Evolutionary conservation across 768 basidiomycete species (phyloP).

Genomic region (Suillus spraguei): DNA sequence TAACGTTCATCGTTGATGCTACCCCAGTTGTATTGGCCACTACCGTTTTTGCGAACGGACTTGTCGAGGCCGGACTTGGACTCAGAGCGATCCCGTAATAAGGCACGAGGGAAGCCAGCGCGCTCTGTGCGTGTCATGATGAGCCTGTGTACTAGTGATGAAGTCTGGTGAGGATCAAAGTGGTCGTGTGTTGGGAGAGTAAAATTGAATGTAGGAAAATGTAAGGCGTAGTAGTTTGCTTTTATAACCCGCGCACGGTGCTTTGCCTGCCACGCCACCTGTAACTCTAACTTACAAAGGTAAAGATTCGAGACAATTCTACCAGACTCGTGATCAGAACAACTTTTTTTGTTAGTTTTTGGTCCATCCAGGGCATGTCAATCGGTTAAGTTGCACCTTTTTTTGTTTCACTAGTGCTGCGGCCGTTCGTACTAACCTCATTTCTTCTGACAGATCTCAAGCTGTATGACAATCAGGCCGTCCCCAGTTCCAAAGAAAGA

Average conservation of each 20-base stretch:
- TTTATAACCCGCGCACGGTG: constrained; percentile 21
- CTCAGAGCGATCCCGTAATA: constrained; percentile 77
- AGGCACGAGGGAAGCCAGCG: constrained; percentile 68
- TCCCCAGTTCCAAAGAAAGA: background rate
- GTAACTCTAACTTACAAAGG: constrained; percentile 5
- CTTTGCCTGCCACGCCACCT: constrained; percentile 12
- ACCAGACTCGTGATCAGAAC: constrained; percentile 13
- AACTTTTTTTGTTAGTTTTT: constrained; percentile 2
- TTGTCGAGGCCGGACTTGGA: constrained; percentile 76
- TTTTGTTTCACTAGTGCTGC: constrained; percentile 5
- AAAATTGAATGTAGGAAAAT: constrained; percentile 2
- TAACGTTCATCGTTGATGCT: constrained; percentile 62
- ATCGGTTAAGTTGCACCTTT: background rate
- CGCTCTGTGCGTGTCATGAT: constrained; percentile 82
- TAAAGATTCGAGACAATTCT: constrained; percentile 10
- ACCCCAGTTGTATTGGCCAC: constrained; percentile 88
- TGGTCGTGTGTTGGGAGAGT: constrained; percentile 1
- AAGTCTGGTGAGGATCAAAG: constrained; percentile 1
- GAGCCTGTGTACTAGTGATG: constrained; percentile 10
- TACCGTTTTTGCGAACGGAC: constrained; percentile 75
- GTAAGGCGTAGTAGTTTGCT: constrained; percentile 9
- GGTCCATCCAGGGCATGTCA: background rate
- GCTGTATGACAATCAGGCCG: background rate
- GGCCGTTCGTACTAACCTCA: background rate
- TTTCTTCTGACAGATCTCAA: too few species aligned